Base-by-base conservation (phyloP, 108 stramenopile genomes). In the Stephanodiscus triporus region DNA sequence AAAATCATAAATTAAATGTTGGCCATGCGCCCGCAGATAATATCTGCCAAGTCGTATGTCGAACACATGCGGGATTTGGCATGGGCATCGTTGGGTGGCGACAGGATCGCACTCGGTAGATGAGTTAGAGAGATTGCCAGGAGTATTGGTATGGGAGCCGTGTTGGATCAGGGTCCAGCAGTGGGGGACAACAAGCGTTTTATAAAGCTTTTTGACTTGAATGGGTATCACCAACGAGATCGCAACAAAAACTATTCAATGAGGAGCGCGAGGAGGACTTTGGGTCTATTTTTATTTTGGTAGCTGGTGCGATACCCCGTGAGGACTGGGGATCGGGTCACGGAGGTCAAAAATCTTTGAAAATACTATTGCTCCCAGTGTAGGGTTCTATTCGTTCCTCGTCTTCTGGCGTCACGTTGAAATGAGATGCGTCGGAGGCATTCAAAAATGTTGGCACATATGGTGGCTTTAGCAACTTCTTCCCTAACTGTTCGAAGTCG, bases 1-100 rank as follows among this genome's bases (percentile, higher is more conserved):
- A 60, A 56, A 82, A 70, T 87, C 9, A 82, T 85, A 14, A 81
- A 87, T 61, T 85, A 14, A 81, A 87, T 61, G 83, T 85, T 23
- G 84, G 86, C 32, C 84, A 84, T 68, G 86, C 86, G 27, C 86
- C 86, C 20, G 84, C 86, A 2, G 86, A 87, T 77, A 84, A 85
- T 87, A 55, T 84, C 86, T 9, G 86, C 84, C 40, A 86, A 84
- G 50, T 62, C 75, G 1, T 85, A 78, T 54, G 56, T 61, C 10
- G 27, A 68, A 64, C 69, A 54, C 73, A 48, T 4, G 1, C 40
- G 23, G 55, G 59, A 32, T 10, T 79, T 10, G 70, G 72, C 57
- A 84, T 87, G 14, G 69, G 81, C 17, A 70, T 82, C 51, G 81
- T 87, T 9, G 84, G 81, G 84, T 87, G 27, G 86, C 86, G 19